Evolutionary conservation across 371 early-diverging fungal species (phyloP).

Genomic region (Zychaea mexicana): DNA sequence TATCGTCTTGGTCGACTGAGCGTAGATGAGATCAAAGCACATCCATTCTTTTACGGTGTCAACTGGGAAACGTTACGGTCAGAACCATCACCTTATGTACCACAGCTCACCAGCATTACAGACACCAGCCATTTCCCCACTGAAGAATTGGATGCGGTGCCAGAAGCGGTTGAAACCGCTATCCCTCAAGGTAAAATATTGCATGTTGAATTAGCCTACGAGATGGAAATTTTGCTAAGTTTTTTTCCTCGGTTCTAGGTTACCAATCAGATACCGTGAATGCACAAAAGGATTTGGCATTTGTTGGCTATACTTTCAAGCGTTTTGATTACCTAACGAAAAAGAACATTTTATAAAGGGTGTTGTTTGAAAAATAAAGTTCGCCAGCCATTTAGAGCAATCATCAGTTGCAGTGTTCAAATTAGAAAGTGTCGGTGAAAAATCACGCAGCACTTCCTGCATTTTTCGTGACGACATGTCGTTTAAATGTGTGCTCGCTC

Average conservation of each 20-base stretch:
- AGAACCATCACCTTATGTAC: conserved; percentile 92
- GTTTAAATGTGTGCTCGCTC: conserved; percentile 39
- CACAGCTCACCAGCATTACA: conserved; percentile 91
- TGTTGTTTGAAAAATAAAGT: background rate
- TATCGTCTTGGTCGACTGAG: conserved; percentile 81
- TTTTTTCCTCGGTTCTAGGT: conserved; percentile 13
- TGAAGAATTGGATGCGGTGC: conserved; percentile 85
- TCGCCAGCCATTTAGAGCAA: background rate
- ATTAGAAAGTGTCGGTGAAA: too few relatives aligned
- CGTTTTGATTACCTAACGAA: conserved; percentile 87
- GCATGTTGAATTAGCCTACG: background rate
- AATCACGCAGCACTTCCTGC: background rate
- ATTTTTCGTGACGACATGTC: conserved; percentile 9
- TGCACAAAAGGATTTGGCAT: conserved; percentile 89
- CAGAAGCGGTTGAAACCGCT: conserved; percentile 48
- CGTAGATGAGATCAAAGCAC: conserved; percentile 86
- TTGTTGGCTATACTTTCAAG: conserved; percentile 97
- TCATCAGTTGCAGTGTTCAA: too few relatives aligned
- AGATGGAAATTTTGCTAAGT: background rate
- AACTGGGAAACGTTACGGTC: conserved; percentile 90
- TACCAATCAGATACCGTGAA: conserved; percentile 45
- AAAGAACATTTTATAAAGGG: conserved; percentile 67
- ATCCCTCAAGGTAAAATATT: conserved; percentile 18
- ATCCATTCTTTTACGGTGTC: conserved; percentile 95
- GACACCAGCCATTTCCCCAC: conserved; percentile 97